Base-by-base conservation (phyloP, 257 asterid genomes). In the Capsicum rhomboideum region DNA sequence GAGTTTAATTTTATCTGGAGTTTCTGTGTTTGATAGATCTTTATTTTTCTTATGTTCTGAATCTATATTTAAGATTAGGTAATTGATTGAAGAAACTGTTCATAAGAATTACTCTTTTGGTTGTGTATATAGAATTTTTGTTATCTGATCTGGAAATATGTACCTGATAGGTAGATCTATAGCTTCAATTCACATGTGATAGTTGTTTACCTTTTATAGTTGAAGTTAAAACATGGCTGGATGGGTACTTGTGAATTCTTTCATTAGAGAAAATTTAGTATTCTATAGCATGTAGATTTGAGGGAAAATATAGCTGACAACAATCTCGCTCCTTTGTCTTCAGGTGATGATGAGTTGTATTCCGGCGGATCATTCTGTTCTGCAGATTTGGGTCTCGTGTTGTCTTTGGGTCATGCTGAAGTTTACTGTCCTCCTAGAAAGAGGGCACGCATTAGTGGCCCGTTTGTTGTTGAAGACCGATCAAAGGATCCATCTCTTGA, bases 301-400 rank as follows among this genome's bases (percentile, higher is more conserved):
- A 44, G 37, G 46, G 61, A 13, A 82, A 64, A 64, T 21, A 82
- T 28, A 50, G 64, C 78, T 82, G 46, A 82, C n/a, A 37, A 12
- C 21, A 20, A 16, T 50, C 1, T 67, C 49, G 26, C 1, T 52
- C 23, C 53, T 17, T 68, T 31, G 84, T 63, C 58, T 87, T 85
- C 94, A 94, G 99, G 98, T 86, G 98, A 93, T 23, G 90, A 92
- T 79, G 97, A 94, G 79, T 87, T 92, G 84, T 89, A 83, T 68
- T 68, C 90, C 16, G 91, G 93, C 34, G 86, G 91, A 23, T 86
- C 91, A 2, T 85, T 83, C 10, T 81, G 90, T 46, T 90, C 96
- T 13, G 92, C 91, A 18, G 95, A 92, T 88, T 88, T 93, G 12
- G 95, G 94, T 72, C 87, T 87, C 40, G 64, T 91, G 74, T 88